These are phyloP conservation scores for Trifolium dubium DNA, from an alignment of 306 rosid species.

Conservation along the genomic window DNA sequence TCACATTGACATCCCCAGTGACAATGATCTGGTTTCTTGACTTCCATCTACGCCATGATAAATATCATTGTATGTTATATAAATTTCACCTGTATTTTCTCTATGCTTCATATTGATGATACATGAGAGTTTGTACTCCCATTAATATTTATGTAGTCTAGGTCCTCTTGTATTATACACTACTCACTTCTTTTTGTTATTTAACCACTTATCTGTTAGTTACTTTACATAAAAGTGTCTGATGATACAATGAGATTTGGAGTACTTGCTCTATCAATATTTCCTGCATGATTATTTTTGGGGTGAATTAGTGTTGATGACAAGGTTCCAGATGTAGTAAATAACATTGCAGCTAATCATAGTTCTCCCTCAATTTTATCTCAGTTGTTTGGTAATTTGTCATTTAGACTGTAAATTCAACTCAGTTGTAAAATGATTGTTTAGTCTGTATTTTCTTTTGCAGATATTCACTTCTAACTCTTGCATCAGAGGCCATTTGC, in stretches of 20 bases:
- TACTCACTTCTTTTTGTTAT: conserved; percentile 24
- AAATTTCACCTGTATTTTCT: conserved; percentile 28
- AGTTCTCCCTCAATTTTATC: conserved; percentile 26
- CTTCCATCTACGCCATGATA: conserved; percentile 23
- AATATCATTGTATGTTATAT: conserved; percentile 15
- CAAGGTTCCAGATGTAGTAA: conserved; percentile 28
- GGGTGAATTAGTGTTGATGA: conserved; percentile 20
- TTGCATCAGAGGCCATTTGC: conserved; percentile 95
- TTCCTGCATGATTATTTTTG: conserved; percentile 15
- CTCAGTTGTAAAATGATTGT: conserved; percentile 41
- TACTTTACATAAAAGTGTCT: conserved; percentile 26
- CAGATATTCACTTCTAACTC: conserved; percentile 95
- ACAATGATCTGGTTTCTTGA: conserved; percentile 26
- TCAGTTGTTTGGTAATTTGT: conserved; percentile 35
- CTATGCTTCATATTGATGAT: conserved; percentile 30
- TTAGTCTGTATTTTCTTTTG: conserved; percentile 43
- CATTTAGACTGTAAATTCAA: conserved; percentile 18
- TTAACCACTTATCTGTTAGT: conserved; percentile 18
- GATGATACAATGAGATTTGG: conserved; percentile 14
- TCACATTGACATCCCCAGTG: conserved; percentile 33
- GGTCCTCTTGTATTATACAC: neutral
- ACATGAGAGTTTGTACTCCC: conserved; percentile 12
- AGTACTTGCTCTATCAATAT: conserved; percentile 27
- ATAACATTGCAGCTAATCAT: conserved; percentile 30
- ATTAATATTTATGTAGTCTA: conserved; percentile 21